Base-by-base conservation (phyloP, 345 rosid species). In the Gossypium longicalyx region DNA sequence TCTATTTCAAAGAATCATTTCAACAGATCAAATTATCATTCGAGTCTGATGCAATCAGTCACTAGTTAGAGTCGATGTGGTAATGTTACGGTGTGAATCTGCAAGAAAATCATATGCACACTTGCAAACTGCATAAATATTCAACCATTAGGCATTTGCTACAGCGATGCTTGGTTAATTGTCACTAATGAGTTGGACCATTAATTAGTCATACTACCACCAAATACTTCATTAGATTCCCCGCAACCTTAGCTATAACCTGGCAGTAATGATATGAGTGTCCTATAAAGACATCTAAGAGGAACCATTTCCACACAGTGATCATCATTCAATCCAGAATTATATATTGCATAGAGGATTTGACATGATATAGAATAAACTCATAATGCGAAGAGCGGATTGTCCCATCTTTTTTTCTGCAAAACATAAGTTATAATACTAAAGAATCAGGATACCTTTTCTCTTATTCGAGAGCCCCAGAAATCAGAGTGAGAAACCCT, bases 391-490 rank as follows among this genome's bases (percentile, higher is more conserved):
- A 38, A 53, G 57, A 56, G 29, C n/a, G 41, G 3, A 73, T 13
- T 12, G 62, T 22, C 66, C 12, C 12, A 23, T 67, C 13, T 23
- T 48, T 68, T 68, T 48, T 68, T 25, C n/a, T 9, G 38, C 58
- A 48, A 52, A 65, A 63, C 52, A 61, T 17, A 12, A 73, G 13
- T 19, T 17, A 22, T 29, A 29, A 47, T 62, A 70, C 12, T 13
- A 45, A 47, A 57, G 74, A 69, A 43, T 48, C 54, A 76, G 17
- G 48, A 13, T 86, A 94, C 98, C 97, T 87, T 92, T 75, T 92
- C 98, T 75, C 95, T 88, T 65, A 94, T 85, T 57, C 89, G 84
- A 54, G 89, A 85, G 81, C 90, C 89, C 93, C 90, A 92, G 23
- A 84, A 63, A 63, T 88, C 92, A 63, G 89, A 79, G 75, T 74